Evolutionary conservation across 2,329 filamentous ascomycete species (phyloP).

Genomic region (Penicillium griseofulvum): DNA sequence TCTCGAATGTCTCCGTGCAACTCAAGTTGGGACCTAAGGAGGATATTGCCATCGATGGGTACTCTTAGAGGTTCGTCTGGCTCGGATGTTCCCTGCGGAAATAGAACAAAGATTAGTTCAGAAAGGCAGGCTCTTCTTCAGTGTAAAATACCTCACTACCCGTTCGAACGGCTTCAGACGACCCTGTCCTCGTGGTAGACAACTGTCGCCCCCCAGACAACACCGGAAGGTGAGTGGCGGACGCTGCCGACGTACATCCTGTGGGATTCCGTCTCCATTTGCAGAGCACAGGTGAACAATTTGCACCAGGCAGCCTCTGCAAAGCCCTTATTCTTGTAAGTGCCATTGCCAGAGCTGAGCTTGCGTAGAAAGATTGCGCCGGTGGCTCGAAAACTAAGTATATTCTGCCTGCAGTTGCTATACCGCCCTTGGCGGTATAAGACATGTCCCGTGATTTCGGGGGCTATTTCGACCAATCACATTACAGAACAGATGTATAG

Average conservation of each 20-base stretch:
- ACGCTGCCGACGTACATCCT: not conserved
- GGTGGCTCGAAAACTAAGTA: constrained; percentile 13
- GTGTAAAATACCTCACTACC: constrained; percentile 3
- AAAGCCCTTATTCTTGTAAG: constrained; percentile 20
- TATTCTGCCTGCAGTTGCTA: constrained; percentile 6
- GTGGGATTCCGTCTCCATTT: constrained; percentile 9
- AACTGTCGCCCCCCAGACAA: constrained; percentile 5
- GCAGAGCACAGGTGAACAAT: constrained; percentile 13
- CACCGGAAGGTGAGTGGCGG: not conserved
- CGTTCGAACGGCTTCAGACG: not conserved
- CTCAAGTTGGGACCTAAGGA: constrained; percentile 35
- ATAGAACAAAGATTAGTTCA: not conserved
- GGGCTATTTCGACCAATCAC: not conserved
- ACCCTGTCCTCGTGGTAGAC: constrained; percentile 11
- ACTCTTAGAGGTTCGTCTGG: not conserved
- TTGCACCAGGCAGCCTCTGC: constrained; percentile 11
- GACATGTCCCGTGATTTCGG: not conserved
- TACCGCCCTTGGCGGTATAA: constrained; percentile 18
- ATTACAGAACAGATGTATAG: not conserved
- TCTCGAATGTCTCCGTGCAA: constrained; percentile 39
- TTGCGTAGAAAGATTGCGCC: constrained; percentile 12
- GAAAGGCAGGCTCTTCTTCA: not conserved
- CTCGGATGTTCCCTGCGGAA: not conserved
- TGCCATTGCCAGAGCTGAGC: constrained; percentile 24
- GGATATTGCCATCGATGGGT: constrained; percentile 23